Evolutionary conservation across 805 yeast species (phyloP), one percentile per base, ranked within the genome.

Genomic region (Kodamaea leandrae): DNA sequence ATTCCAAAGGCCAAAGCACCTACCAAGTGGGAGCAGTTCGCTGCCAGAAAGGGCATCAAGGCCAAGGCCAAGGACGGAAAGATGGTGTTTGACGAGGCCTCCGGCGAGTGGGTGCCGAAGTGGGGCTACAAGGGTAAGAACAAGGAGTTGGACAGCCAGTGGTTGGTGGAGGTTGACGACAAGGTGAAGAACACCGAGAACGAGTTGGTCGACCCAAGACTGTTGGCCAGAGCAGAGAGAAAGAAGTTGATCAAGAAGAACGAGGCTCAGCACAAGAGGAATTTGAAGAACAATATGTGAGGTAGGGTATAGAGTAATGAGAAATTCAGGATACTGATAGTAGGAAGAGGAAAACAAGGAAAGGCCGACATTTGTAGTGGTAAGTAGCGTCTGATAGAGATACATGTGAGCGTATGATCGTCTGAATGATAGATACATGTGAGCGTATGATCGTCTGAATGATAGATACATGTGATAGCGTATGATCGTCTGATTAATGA

Each of bases 111-210:
- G 99, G 96, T 84, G 46, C 91, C 95, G 54, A 91, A 89, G 66
- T 93, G 99, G 99, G 99, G 99, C 46, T 91, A 84, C 71, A 83
- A 85, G 50, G 98, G 98, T 57, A 80, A 80, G 66, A 93, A 93
- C 66, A 91, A 93, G 68, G 78, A 80, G 41, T 58, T 82, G 52
- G 98, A 91, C 55, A 68, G 76, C 56, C 97, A 93, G 65, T 93
- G 99, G 99, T 74, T 88, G 58, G 97, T 91, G 43, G 99, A 93
- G 67, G 86, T 91, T 46, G 86, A 87, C 45, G 95, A 86, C 39
- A 76, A 82, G 52, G 82, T 74, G 20, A 74, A 77, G 57, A 62
- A 63, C 41, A 66, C 72, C 23, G 58, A 57, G 13, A 61, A 70
- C 33, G 95, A 85, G 53, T 69, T 87, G 52, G 70, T 87, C 33